Evolutionary conservation across 495 filamentous ascomycete species (phyloP).

Genomic region (Penicillium pancosmium): DNA sequence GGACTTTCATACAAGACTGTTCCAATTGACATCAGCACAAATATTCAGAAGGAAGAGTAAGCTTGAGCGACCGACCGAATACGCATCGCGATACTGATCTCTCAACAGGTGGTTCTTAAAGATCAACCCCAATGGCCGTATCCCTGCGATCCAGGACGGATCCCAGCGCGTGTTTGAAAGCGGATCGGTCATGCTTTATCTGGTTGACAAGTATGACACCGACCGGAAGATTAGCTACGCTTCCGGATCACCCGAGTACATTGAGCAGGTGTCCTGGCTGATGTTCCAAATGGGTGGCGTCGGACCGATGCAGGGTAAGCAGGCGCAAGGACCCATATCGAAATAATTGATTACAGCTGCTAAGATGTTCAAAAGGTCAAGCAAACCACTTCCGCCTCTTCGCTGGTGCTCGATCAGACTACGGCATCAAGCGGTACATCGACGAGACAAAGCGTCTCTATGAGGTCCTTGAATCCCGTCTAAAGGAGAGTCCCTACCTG

Average conservation of each 20-base stretch:
- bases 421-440: slow-evolving; percentile 43
- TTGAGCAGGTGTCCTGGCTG: slow-evolving; percentile 50
- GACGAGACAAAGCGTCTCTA: slow-evolving; percentile 44
- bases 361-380: slow-evolving; percentile 32
- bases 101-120: slow-evolving; percentile 68
- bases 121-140: slow-evolving; percentile 90
- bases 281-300: slow-evolving; percentile 47
- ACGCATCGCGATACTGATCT: background rate
- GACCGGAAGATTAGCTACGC: slow-evolving; percentile 47
- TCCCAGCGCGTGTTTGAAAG: slow-evolving; percentile 50
- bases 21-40: slow-evolving; percentile 63
- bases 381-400: slow-evolving; percentile 46
- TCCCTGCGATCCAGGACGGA: slow-evolving; percentile 65
- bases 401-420: slow-evolving; percentile 40
- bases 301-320: slow-evolving; percentile 43
- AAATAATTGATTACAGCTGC: background rate
- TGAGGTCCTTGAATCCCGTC: slow-evolving; percentile 44
- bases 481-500: slow-evolving; percentile 45
- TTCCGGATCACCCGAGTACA: slow-evolving; percentile 43
- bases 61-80: slow-evolving; percentile 16
- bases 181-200: slow-evolving; percentile 51
- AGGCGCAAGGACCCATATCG: background rate
- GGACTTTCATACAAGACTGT: slow-evolving; percentile 65
- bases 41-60: slow-evolving; percentile 70
- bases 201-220: slow-evolving; percentile 49